A percentile compares a stretch with the other conserved stretches of the same genome.
These are phyloP conservation scores for Mycothermus thermophilus DNA, from an alignment of 495 filamentous ascomycete species.

Conservation along the genomic window DNA sequence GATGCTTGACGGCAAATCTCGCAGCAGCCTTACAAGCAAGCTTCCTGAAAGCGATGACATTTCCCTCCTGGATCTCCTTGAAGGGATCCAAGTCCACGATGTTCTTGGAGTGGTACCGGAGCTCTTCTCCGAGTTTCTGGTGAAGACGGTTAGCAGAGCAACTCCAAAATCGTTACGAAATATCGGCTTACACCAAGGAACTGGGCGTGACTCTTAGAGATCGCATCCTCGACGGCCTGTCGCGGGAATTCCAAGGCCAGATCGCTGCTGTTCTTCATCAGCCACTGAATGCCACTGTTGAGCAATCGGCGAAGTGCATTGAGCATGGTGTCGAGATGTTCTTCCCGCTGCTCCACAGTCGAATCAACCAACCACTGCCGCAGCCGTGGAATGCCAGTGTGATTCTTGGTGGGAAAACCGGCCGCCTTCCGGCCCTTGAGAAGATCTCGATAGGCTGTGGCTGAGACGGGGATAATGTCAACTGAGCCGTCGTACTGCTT, in stretches of 20 bases:
- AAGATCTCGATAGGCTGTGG: constrained; percentile 8
- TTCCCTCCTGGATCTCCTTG: background rate
- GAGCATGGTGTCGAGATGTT: constrained; percentile 9
- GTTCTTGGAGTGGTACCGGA: too few relatives aligned
- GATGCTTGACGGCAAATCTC: constrained; percentile 4
- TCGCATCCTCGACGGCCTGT: too few relatives aligned
- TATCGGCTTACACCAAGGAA: too few relatives aligned
- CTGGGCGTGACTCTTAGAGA: too few relatives aligned
- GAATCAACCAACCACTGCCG: constrained; percentile 7
- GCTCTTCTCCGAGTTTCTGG: too few relatives aligned
- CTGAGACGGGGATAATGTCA: constrained; percentile 5
- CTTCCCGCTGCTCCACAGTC: constrained; percentile 6
- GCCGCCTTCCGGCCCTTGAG: background rate
- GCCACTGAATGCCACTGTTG: constrained; percentile 7
- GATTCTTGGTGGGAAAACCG: constrained; percentile 9
- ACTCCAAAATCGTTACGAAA: too few relatives aligned
- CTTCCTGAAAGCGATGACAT: too few relatives aligned
- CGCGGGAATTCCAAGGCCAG: background rate
- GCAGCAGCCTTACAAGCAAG: background rate
- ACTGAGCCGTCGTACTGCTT: background rate
- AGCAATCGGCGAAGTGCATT: constrained; percentile 4
- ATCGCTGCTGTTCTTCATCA: constrained; percentile 1
- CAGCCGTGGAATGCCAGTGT: constrained; percentile 13
- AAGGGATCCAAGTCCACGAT: constrained; percentile 3
- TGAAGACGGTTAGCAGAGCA: too few relatives aligned